phyloP scores from a whole-genome alignment of 768 basidiomycete genomes.

The Serendipita sp. region DNA sequence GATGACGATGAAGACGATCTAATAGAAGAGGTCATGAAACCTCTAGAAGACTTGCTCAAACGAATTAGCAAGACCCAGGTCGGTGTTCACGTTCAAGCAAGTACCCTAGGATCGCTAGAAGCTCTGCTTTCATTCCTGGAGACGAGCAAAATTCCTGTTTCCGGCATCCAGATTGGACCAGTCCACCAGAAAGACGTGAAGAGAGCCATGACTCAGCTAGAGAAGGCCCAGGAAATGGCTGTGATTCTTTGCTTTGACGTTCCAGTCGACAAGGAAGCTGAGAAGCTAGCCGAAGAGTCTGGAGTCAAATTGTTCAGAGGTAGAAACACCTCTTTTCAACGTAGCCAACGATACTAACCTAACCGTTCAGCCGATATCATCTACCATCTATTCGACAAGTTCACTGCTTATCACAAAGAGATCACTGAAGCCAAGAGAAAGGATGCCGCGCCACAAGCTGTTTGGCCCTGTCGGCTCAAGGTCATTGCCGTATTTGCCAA shows the following conservation, averaged over 20 bases:
- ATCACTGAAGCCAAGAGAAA: slow-evolving; percentile 81
- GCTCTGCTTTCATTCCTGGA: slow-evolving; percentile 92
- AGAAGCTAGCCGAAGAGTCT: slow-evolving; percentile 81
- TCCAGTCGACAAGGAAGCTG: slow-evolving; percentile 81
- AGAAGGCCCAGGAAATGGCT: slow-evolving; percentile 88
- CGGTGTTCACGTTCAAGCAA: slow-evolving; percentile 95
- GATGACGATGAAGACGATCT: slow-evolving; percentile 95
- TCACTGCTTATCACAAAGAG: slow-evolving; percentile 84
- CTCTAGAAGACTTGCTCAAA: slow-evolving; percentile 71
- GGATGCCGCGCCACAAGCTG: slow-evolving; percentile 86
- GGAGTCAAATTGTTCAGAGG: slow-evolving; percentile 91
- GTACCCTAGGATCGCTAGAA: slow-evolving; percentile 91
- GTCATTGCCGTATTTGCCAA: slow-evolving; percentile 89
- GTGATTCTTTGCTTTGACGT: slow-evolving; percentile 97
- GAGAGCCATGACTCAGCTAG: slow-evolving; percentile 83
- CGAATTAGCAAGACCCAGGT: slow-evolving; percentile 91
- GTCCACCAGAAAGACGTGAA: slow-evolving; percentile 92
- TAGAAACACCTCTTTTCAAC: slow-evolving; percentile 19
- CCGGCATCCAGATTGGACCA: slow-evolving; percentile 93
- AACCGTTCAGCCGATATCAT: slow-evolving; percentile 74
- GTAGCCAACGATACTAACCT: slow-evolving; percentile 2
- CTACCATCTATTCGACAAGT: slow-evolving; percentile 93
- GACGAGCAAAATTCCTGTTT: slow-evolving; percentile 89
- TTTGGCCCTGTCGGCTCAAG: slow-evolving; percentile 93
- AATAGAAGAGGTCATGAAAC: slow-evolving; percentile 91